Evolutionary conservation across 2,329 filamentous ascomycete species (phyloP).

Genomic region (Aspergillus sp.): DNA sequence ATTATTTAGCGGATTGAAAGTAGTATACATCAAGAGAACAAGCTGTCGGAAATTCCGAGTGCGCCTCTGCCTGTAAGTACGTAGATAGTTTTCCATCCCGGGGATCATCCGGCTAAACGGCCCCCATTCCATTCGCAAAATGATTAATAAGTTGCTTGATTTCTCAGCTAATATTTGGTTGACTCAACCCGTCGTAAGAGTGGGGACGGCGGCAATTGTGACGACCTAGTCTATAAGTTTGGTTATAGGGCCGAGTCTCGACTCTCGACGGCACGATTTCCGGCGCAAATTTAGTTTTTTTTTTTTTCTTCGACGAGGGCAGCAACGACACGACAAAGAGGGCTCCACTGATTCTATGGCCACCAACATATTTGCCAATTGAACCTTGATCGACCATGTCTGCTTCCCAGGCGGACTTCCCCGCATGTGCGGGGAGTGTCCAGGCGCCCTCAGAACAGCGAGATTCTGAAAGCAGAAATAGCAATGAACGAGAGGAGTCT

Average conservation of each 20-base stretch:
- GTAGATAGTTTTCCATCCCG: too few relatives aligned
- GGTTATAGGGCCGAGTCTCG: not conserved
- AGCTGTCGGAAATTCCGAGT: too few relatives aligned
- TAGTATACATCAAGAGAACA: too few relatives aligned
- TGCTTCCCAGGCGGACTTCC: constrained; percentile 9
- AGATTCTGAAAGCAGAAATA: constrained; percentile 14
- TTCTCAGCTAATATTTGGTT: not conserved
- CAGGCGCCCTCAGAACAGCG: constrained; percentile 12
- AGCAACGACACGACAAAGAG: not conserved
- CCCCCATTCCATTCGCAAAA: not conserved
- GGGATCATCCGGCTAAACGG: not conserved
- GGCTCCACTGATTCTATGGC: not conserved
- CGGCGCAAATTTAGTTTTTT: not conserved
- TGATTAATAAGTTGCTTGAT: not conserved
- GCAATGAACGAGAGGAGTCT: constrained; percentile 10
- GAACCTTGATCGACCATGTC: constrained; percentile 15
- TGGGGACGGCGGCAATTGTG: not conserved
- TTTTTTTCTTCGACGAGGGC: not conserved
- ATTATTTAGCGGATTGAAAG: too few relatives aligned
- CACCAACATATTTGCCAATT: not conserved
- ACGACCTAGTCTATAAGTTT: not conserved
- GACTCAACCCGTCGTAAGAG: not conserved
- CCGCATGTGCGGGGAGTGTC: constrained; percentile 5
- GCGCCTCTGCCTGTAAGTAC: too few relatives aligned
- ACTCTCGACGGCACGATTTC: not conserved